Evolutionary conservation across 2,329 filamentous ascomycete genomes (phyloP).

Genomic region (Pseudogymnoascus sp.): DNA sequence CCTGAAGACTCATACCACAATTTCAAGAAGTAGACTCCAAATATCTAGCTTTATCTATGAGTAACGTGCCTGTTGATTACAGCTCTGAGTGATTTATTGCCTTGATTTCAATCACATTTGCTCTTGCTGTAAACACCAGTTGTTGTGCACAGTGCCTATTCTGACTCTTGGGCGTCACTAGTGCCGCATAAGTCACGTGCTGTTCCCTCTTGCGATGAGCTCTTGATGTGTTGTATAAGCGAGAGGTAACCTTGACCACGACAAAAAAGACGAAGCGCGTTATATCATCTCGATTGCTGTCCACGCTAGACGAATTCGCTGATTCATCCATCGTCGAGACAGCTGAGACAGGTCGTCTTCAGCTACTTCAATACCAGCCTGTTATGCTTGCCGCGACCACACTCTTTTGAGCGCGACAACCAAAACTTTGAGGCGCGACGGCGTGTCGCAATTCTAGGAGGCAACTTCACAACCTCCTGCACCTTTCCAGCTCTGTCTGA

Average conservation of each 20-base stretch:
- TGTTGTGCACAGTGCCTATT: background rate
- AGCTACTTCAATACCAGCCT: constrained; percentile 1
- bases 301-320: constrained; percentile 2
- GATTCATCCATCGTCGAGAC: constrained; percentile 10
- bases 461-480: background rate
- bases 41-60: background rate
- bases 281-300: constrained; percentile 6
- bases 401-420: constrained; percentile 5
- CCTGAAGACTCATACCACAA: background rate
- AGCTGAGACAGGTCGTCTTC: constrained; percentile 5
- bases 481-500: constrained; percentile 6
- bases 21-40: background rate
- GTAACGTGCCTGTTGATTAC: background rate
- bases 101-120: background rate
- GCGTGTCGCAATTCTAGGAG: constrained; percentile 2
- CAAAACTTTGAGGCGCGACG: constrained; percentile 7
- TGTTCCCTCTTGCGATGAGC: background rate
- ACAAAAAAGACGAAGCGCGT: constrained; percentile 7
- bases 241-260: constrained; percentile 7
- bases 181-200: background rate
- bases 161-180: background rate
- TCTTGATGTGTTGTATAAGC: constrained; percentile 7
- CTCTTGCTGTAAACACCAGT: background rate
- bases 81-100: background rate
- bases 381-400: background rate